Evolutionary conservation across 139 green algal species (phyloP), one percentile per base, ranked within the genome.

Genomic region (Gonium pectorale): DNA sequence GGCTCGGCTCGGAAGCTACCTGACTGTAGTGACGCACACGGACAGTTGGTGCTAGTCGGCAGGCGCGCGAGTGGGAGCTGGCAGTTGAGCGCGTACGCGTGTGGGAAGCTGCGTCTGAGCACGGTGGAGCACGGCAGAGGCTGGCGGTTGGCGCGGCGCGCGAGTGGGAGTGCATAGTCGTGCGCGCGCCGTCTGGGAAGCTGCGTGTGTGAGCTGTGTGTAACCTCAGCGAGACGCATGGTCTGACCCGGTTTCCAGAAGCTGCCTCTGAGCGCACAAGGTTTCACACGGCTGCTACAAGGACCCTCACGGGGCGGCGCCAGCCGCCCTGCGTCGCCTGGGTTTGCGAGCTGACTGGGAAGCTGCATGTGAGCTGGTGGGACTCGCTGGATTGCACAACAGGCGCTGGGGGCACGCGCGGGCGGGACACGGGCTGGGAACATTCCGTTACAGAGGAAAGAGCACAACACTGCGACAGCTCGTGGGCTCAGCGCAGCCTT

Each of bases 381-480:
- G 67, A 74, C 67, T 52, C 67, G 67, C 67, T 74, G 67, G 67
- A 74, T 54, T 52, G 70, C 41, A 74, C 67, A 37, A 74, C 27
- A 56, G 67, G 40, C 67, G 67, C 67, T 59, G 67, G 67, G 67
- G 46, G 31, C 70, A 79, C 70, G 33, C 33, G 70, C 49, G 49
- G 70, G 49, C 49, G 49, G 70, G 70, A 64, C 70, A 46, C 46
- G 66, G 70, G 70, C 5, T 64, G 67, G 67, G 8, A 41, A 62
- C 69, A 78, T 78, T 62, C 69, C 69, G 69, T 60, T 78, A 62
- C 69, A 78, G 69, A 78, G 69, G 26, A 41, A 78, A 62, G 44
- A 62, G 69, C 69, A 78, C 44, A 78, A 60, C 37, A 63, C 69
- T 78, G 69, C 69, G 69, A 78, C 69, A 78, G 64, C 44, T 78